Base-by-base conservation (phyloP, 768 basidiomycete species). In the Boletus fagicola region DNA sequence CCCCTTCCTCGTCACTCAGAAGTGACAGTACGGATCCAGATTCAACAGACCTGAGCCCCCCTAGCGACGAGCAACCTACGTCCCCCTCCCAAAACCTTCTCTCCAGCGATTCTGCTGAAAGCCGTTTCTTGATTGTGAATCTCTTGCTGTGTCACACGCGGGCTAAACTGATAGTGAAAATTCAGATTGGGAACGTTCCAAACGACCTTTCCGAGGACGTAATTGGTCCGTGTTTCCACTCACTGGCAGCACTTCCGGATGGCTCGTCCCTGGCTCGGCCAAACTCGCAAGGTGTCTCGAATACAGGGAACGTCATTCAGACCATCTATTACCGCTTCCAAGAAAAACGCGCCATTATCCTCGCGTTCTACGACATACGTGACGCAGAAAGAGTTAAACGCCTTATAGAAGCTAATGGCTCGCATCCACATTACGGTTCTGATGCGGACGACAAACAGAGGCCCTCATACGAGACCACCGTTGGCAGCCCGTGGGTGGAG, bases 301-400 rank as follows among this genome's bases (percentile, higher is more conserved):
- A 69, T 18, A 12, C 63, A 7, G 53, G 60, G 18, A 66, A 68
- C 36, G 68, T 69, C 48, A 78, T 88, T 55, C 83, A 85, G 65
- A 83, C 83, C 10, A 78, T 87, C 49, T 82, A 81, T 60, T 77
- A 78, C 36, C 78, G 79, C 35, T 78, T 78, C 59, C 80, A 80
- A 50, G 73, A 75, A 49, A 75, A 76, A 11, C 74, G 81, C 38
- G 85, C 85, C 8, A 71, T 81, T 43, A 72, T 87, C 45, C 75
- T 87, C 58, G 80, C 84, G 8, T 87, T 88, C 61, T 82, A 79
- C 69, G 85, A 89, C 61, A 67, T 80, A 44, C 79, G 85, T 50
- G 74, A 84, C 49, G 80, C 85, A 3, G 74, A 74, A 40, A 75
- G 74, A 7, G 82, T 82, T 30, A 77, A 78, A 49, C 65, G 62